Evolutionary conservation across 2,329 filamentous ascomycete species (phyloP).

Genomic region (Curvularia eragrostidis): DNA sequence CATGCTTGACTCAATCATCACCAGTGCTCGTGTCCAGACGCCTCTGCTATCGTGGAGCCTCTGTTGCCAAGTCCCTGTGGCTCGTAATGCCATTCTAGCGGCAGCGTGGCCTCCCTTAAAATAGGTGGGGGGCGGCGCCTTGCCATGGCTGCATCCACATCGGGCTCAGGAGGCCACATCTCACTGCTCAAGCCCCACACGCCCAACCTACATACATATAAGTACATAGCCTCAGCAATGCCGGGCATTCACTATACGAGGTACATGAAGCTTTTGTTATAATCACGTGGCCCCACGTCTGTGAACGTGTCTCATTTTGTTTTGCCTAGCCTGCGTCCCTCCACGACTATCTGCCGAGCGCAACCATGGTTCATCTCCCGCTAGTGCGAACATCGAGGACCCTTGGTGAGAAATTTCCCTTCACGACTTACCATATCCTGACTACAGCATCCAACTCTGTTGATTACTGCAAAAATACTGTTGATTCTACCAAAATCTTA

Average conservation of each 20-base stretch:
- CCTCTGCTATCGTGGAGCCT: neutral
- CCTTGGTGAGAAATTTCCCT: constrained; percentile 5
- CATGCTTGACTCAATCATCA: neutral
- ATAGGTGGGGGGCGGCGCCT: neutral
- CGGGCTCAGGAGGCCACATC: neutral
- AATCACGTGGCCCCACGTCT: neutral
- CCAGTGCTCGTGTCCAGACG: neutral
- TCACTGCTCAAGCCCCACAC: neutral
- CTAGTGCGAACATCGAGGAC: constrained; percentile 2
- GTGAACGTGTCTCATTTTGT: neutral
- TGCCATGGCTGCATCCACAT: neutral
- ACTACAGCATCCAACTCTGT: no score
- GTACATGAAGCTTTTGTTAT: neutral
- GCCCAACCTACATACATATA: neutral
- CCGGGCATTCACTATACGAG: neutral
- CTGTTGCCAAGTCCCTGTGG: neutral
- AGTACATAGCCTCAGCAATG: neutral
- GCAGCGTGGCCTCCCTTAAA: constrained; percentile 1
- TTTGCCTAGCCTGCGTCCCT: neutral
- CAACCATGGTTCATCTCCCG: neutral
- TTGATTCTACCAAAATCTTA: no score
- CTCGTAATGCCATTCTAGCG: neutral
- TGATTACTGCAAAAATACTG: no score
- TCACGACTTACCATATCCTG: neutral
- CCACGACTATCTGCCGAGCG: constrained; percentile 2